Evolutionary conservation across 2,329 filamentous ascomycete species (phyloP).

Genomic region (Fonsecaea nubica): DNA sequence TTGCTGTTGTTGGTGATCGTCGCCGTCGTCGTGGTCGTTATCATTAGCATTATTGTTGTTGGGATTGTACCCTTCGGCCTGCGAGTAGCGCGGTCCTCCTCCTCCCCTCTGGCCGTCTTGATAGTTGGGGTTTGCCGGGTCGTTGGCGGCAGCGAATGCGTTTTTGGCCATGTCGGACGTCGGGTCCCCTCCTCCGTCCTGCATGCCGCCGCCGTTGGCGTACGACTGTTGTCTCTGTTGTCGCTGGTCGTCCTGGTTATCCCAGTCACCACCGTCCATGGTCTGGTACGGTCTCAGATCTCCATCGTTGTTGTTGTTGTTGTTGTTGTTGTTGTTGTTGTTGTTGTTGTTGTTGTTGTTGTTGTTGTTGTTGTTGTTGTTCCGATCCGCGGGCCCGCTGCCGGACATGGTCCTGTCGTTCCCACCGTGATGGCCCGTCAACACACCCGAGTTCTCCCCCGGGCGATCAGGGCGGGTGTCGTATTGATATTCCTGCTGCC

Average conservation of each 20-base stretch:
- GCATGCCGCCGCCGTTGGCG: slow-evolving; percentile 12
- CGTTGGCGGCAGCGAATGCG: slow-evolving; percentile 33
- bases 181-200: slow-evolving; percentile 24
- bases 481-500: not conserved
- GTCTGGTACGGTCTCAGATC: slow-evolving; percentile 33
- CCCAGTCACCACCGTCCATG: slow-evolving; percentile 28
- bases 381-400: not conserved
- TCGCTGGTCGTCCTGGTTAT: slow-evolving; percentile 10
- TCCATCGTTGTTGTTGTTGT: not conserved
- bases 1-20: not conserved
- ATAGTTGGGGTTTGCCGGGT: slow-evolving; percentile 29
- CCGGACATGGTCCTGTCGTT: slow-evolving; percentile 7
- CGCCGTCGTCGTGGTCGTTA: not conserved
- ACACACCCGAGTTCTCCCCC: not conserved
- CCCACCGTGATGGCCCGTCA: not conserved
- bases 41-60: not conserved
- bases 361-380: not conserved
- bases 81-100: not conserved
- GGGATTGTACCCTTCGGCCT: not conserved
- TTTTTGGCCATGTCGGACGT: slow-evolving; percentile 30
- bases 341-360: not conserved
- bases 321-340: no score
- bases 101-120: slow-evolving; percentile 9
- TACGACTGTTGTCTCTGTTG: not conserved
- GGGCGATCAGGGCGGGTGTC: slow-evolving; percentile 1